Base-by-base conservation (phyloP, 2,329 filamentous ascomycete species). In the Diaporthe longicolla region DNA sequence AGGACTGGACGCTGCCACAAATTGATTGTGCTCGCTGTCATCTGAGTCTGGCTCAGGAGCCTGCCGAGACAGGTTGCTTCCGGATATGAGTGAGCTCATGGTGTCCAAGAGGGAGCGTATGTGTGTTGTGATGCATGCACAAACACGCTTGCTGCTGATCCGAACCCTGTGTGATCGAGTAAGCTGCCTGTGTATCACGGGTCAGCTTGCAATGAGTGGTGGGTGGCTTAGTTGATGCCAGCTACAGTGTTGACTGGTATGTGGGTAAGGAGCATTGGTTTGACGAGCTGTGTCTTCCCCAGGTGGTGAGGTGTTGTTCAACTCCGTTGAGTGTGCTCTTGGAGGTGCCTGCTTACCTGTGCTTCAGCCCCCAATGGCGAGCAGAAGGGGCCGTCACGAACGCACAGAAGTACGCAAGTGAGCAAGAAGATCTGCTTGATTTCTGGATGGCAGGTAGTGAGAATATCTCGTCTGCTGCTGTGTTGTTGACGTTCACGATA, bases 21-120 rank as follows among this genome's bases (percentile, higher is more conserved):
- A n/a, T 4, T 68, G 45, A 17, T 26, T n/a, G 1, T 37, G 21
- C 21, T n/a, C 17, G 10, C 35, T 45, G 13, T 15, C 24, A 54
- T 54, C 48, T 5, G 48, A 54, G 48, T 32, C n/a, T n/a, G 48
- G 48, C n/a, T 26, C 21, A 24, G 48, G 45, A 7, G 11, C 45
- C 48, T 54, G 63, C 15, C 21, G 63, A n/a, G 63, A 54, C 48
- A 68, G 48, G 21, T 68, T n/a, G 24, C 63, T 68, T 19, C 32
- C 48, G 63, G 63, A 54, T 26, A 54, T 54, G 48, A 37, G 32
- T 1, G 63, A 68, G 32, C 48, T 54, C 63, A 68, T 68, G 32
- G 48, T 24, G 48, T 40, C n/a, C 17, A 7, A 11, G 32, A 26
- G 21, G 21, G 32, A 15, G 32, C 4, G 7, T 24, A 15, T 26